Percentiles rank a stretch among this genome's conserved stretches.
Evolutionary conservation across 371 early-diverging fungal species (phyloP).

Genomic region (Mucor sp.): DNA sequence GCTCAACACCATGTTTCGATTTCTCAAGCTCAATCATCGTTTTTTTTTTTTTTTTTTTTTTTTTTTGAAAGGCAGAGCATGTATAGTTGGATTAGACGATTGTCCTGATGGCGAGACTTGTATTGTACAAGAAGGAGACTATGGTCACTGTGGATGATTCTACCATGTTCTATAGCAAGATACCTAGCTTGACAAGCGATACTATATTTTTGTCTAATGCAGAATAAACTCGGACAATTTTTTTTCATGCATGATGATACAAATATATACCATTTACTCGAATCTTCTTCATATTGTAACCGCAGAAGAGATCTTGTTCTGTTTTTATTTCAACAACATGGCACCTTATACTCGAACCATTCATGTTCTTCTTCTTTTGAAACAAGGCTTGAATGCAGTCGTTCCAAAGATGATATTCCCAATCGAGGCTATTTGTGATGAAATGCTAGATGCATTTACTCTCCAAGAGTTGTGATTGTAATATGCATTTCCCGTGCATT

Average conservation of each 20-base stretch:
- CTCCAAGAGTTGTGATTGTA: too few species aligned
- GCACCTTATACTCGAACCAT: too few species aligned
- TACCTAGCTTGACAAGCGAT: not conserved
- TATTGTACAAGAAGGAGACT: conserved; percentile 16
- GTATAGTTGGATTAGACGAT: conserved; percentile 17
- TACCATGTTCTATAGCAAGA: not conserved
- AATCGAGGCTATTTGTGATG: too few species aligned
- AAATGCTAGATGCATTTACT: too few species aligned
- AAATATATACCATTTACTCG: not conserved
- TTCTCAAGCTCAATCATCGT: not conserved
- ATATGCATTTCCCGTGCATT: too few species aligned
- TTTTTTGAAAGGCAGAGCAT: conserved; percentile 14
- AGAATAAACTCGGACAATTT: not conserved
- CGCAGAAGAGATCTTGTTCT: too few species aligned
- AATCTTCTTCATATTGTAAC: too few species aligned
- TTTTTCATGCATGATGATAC: not conserved
- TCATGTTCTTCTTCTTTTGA: too few species aligned
- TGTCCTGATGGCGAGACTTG: conserved; percentile 24
- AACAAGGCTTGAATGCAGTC: too few species aligned
- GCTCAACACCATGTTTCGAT: not conserved
- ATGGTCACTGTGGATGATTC: conserved; percentile 19
- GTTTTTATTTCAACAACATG: too few species aligned
- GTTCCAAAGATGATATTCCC: too few species aligned
- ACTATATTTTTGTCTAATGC: not conserved
- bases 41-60: too few species aligned